Percentiles rank a stretch among this genome's conserved stretches.
Conservation (phyloP, 108 stramenopile species). For the Mayamaea pseudoterrestris region DNA sequence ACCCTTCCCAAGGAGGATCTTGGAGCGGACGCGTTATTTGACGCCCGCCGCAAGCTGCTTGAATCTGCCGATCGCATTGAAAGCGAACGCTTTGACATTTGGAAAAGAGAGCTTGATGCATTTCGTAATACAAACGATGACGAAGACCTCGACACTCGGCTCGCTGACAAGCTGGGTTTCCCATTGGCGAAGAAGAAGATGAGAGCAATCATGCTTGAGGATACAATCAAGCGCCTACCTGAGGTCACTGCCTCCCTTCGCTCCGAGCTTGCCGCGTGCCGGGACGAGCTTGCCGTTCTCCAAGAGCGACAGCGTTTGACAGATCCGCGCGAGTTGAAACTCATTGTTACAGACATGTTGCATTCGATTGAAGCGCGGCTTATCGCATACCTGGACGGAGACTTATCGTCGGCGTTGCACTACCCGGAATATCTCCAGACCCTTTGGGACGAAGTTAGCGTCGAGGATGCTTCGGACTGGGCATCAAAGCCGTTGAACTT, state of each 20-base stretch:
- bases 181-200: slow-evolving; percentile 32
- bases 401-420: slow-evolving; percentile 35
- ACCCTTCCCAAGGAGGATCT: slow-evolving; percentile 52
- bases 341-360: slow-evolving; percentile 28
- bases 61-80: slow-evolving; percentile 27
- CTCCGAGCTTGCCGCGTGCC: slow-evolving; percentile 24
- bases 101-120: slow-evolving; percentile 25
- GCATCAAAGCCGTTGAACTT: slow-evolving; percentile 16
- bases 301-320: slow-evolving; percentile 32
- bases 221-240: slow-evolving; percentile 51
- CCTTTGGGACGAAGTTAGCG: slow-evolving; percentile 47
- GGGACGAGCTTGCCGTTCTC: slow-evolving; percentile 24
- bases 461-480: slow-evolving; percentile 62
- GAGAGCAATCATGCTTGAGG: slow-evolving; percentile 59
- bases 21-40: slow-evolving; percentile 26
- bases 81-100: slow-evolving; percentile 28
- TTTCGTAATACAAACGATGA: slow-evolving; percentile 25
- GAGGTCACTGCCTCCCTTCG: slow-evolving; percentile 42
- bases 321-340: slow-evolving; percentile 24
- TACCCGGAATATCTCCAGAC: slow-evolving; percentile 39
- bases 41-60: slow-evolving; percentile 26
- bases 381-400: slow-evolving; percentile 42
- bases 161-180: slow-evolving; percentile 35
- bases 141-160: slow-evolving; percentile 16
- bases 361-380: slow-evolving; percentile 37